These are phyloP conservation scores for Coccomyxa sp. DNA, from an alignment of 139 green algal species.

Conservation along the genomic window DNA sequence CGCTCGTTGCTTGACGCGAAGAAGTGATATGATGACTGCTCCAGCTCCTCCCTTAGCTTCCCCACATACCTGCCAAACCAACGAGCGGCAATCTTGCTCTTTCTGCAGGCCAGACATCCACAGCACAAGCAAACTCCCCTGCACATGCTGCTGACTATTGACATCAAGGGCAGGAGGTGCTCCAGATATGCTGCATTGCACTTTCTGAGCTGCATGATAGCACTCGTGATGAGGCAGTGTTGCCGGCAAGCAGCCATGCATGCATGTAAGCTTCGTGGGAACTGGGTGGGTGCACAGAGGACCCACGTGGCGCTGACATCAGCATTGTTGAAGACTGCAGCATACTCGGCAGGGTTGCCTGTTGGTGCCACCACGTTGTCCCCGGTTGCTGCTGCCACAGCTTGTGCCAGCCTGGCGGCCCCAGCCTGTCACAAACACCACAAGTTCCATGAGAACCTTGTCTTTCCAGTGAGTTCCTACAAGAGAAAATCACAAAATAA, in stretches of 20 bases:
- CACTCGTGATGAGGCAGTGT: too few relatives aligned
- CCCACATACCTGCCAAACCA: constrained; percentile 47
- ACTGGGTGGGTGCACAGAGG: too few relatives aligned
- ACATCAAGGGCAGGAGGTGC: too few relatives aligned
- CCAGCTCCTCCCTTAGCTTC: constrained; percentile 83
- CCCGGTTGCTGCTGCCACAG: background rate
- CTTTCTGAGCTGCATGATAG: too few relatives aligned
- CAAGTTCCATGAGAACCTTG: background rate
- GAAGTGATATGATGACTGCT: constrained; percentile 43
- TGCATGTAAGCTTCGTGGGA: too few relatives aligned
- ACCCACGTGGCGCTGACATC: constrained; percentile 59
- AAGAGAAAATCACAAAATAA: too few relatives aligned
- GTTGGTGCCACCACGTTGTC: constrained; percentile 11
- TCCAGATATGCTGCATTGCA: too few relatives aligned
- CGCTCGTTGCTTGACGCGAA: constrained; percentile 56
- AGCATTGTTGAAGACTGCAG: constrained; percentile 71
- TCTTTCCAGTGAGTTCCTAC: too few relatives aligned
- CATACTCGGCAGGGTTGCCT: constrained; percentile 25
- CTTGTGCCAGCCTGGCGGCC: constrained; percentile 10
- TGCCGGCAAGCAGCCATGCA: too few relatives aligned
- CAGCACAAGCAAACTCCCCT: too few relatives aligned
- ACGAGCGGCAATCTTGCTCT: background rate
- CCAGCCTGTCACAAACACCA: constrained; percentile 6
- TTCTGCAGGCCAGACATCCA: background rate
- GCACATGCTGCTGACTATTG: too few relatives aligned